phyloP scores from a whole-genome alignment of 192 early-diverging fungal genomes.

The Coemansia sp. region DNA sequence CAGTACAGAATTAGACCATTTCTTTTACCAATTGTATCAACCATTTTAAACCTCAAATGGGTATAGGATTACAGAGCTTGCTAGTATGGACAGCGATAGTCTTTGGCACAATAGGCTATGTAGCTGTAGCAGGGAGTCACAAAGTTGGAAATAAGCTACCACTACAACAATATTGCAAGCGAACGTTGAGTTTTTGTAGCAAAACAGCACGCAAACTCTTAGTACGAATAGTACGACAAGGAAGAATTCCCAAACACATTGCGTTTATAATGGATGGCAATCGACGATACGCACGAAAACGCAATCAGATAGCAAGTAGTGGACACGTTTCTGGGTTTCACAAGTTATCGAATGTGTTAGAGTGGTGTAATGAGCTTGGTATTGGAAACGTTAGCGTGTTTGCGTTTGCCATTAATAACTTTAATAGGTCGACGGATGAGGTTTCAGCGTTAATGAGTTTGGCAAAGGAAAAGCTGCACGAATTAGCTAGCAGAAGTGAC shows the following conservation, averaged over 20 bases:
- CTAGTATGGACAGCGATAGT: no score
- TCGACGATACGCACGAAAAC: slow-evolving; percentile 79
- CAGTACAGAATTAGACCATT: no score
- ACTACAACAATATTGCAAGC: neutral
- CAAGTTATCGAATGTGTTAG: slow-evolving; percentile 78
- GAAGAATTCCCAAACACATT: slow-evolving; percentile 85
- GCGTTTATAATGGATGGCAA: slow-evolving; percentile 99
- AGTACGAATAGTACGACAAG: slow-evolving; percentile 55
- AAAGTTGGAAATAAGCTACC: neutral
- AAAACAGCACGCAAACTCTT: slow-evolving; percentile 3
- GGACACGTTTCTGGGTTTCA: slow-evolving; percentile 84
- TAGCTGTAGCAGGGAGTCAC: no score
- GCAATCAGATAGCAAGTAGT: slow-evolving; percentile 47
- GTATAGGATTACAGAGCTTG: no score
- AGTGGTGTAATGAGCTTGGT: slow-evolving; percentile 85
- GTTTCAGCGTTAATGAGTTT: slow-evolving; percentile 84
- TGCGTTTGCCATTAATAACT: slow-evolving; percentile 99
- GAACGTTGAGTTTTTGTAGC: neutral
- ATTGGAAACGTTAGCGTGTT: slow-evolving; percentile 87
- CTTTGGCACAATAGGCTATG: no score
- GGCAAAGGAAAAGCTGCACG: slow-evolving; percentile 71
- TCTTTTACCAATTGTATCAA: no score
- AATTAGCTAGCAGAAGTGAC: slow-evolving; percentile 69
- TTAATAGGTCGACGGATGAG: slow-evolving; percentile 82
- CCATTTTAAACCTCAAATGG: no score